Evolutionary conservation across 2,329 filamentous ascomycete species (phyloP).

Genomic region (Scedosporium minutisporum): DNA sequence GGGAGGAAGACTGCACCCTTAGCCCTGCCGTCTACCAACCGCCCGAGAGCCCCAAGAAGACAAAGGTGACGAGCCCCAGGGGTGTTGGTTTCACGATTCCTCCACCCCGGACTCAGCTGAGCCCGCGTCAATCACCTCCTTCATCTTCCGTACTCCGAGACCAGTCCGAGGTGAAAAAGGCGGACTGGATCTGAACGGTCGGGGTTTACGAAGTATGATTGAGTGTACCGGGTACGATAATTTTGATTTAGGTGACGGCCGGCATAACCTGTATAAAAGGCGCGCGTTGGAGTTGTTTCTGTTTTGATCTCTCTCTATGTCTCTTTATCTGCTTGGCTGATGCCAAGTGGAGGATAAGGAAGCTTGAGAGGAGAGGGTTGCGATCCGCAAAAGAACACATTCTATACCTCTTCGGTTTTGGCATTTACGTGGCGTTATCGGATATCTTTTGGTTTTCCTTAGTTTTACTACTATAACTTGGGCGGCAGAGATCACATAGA

Average conservation of each 20-base stretch:
- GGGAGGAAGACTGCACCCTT: constrained; percentile 28
- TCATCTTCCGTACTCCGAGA: not conserved
- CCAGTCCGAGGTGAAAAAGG: constrained; percentile 9
- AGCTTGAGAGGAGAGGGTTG: too few relatives aligned
- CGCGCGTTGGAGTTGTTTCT: not conserved
- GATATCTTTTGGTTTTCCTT: not conserved
- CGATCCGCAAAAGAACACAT: not conserved
- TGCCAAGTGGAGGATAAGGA: not conserved
- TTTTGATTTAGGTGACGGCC: not conserved
- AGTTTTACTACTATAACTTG: not conserved
- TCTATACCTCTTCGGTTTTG: not conserved
- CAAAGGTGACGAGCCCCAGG: constrained; percentile 31
- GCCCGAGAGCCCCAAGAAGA: constrained; percentile 26
- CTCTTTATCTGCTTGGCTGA: not conserved
- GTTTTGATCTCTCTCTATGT: not conserved
- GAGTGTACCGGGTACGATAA: not conserved
- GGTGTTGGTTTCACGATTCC: constrained; percentile 30
- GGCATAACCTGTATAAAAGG: constrained; percentile 1
- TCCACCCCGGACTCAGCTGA: not conserved
- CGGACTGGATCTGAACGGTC: constrained; percentile 20
- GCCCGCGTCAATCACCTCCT: not conserved
- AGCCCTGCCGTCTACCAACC: constrained; percentile 42
- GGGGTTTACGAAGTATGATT: not conserved
- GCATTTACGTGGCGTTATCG: constrained; percentile 6
- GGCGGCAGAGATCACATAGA: constrained; percentile 1